These are phyloP conservation scores for Alternaria gaisen DNA, from an alignment of 2,329 filamentous ascomycete genomes.

Conservation along the genomic window DNA sequence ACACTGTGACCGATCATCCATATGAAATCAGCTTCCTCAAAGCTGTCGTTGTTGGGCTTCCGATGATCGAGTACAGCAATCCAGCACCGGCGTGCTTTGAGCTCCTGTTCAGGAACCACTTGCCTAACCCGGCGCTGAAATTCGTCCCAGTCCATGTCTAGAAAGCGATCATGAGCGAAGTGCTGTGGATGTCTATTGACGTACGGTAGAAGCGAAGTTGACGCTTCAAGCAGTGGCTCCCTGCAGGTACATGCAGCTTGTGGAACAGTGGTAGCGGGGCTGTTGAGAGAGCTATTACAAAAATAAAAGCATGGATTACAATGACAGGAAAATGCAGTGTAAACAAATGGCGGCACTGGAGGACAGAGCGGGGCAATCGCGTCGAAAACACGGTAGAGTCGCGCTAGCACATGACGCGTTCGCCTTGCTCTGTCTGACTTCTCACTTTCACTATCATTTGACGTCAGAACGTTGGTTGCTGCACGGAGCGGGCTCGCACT, in stretches of 20 bases:
- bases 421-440: neutral
- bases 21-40: constrained; percentile 40
- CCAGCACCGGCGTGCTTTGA: constrained; percentile 41
- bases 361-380: constrained; percentile 2
- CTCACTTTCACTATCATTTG: neutral
- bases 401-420: neutral
- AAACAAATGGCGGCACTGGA: neutral
- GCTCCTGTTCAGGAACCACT: constrained; percentile 23
- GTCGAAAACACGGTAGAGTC: neutral
- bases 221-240: neutral
- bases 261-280: neutral
- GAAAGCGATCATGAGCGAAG: neutral
- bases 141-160: constrained; percentile 31
- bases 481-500: neutral
- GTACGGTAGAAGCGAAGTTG: neutral
- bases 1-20: constrained; percentile 50
- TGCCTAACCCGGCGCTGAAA: constrained; percentile 31
- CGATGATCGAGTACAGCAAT: constrained; percentile 46
- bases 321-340: neutral
- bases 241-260: neutral
- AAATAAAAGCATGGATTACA: neutral
- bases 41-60: constrained; percentile 17
- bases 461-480: neutral
- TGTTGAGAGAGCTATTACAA: neutral
- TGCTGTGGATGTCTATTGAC: neutral